phyloP scores from a whole-genome alignment of 495 filamentous ascomycete species.

The Aspergillus diversus region DNA sequence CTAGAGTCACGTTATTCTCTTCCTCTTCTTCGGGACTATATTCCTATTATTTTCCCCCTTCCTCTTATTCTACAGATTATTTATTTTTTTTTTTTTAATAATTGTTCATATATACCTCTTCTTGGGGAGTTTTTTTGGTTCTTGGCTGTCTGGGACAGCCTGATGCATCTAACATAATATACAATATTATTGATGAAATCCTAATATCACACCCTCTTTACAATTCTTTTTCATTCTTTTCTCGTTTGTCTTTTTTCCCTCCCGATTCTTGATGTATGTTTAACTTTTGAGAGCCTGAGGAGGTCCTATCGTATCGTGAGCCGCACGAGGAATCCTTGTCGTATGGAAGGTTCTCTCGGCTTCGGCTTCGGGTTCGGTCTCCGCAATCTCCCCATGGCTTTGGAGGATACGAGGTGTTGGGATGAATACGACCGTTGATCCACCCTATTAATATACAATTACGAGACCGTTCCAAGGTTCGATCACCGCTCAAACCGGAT shows the following conservation, averaged over 20 bases:
- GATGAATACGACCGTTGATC: neutral
- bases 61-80: slow-evolving; percentile 2
- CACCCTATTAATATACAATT: neutral
- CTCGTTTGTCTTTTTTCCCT: no score
- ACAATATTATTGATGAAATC: neutral
- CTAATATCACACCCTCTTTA: neutral
- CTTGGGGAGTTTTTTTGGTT: neutral
- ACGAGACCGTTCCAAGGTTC: neutral
- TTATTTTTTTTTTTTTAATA: neutral
- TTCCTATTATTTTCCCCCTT: slow-evolving; percentile 4
- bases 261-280: neutral
- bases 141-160: slow-evolving; percentile 5
- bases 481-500: no score
- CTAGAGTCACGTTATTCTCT: neutral
- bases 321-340: neutral
- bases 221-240: neutral
- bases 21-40: neutral
- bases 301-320: neutral
- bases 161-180: slow-evolving; percentile 7
- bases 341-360: neutral
- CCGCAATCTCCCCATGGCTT: neutral
- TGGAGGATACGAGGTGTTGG: neutral
- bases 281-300: neutral
- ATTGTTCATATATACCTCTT: slow-evolving; percentile 15
- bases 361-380: neutral